A percentile compares a stretch with the other conserved stretches of the same genome.
Conservation (phyloP, 352 stramenopile species). For the Phytophthora agathidicida region DNA sequence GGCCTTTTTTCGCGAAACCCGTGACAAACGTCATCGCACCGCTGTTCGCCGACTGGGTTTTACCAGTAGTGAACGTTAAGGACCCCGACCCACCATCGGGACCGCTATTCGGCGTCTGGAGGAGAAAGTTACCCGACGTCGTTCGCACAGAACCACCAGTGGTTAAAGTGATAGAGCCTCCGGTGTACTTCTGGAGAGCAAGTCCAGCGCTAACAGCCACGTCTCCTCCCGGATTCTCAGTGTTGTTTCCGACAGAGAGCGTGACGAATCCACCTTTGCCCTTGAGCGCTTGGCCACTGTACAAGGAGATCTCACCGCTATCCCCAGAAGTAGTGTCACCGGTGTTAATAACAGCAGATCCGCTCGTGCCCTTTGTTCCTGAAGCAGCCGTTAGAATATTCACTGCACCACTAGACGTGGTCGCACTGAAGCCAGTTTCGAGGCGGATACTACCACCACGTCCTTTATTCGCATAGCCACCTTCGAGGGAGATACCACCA, state of each 20-base stretch:
- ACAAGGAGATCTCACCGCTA: constrained; percentile 67
- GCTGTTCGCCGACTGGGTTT: constrained; percentile 25
- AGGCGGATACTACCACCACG: constrained; percentile 59
- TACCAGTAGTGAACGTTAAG: constrained; percentile 29
- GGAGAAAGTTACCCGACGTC: constrained; percentile 58
- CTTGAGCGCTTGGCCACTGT: constrained; percentile 56
- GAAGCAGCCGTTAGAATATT: constrained; percentile 60
- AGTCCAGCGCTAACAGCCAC: constrained; percentile 71
- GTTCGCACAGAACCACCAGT: constrained; percentile 62
- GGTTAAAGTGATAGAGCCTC: constrained; percentile 58
- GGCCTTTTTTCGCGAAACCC: constrained; percentile 27
- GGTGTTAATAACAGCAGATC: constrained; percentile 52
- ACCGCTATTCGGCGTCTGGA: constrained; percentile 66
- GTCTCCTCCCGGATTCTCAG: constrained; percentile 57
- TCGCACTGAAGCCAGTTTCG: constrained; percentile 58
- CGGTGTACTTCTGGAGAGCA: constrained; percentile 59
- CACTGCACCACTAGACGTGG: constrained; percentile 59
- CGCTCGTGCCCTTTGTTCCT: constrained; percentile 61
- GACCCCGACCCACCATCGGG: constrained; percentile 58
- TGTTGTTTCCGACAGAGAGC: constrained; percentile 58
- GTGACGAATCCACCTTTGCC: constrained; percentile 68
- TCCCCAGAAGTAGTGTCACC: constrained; percentile 65
- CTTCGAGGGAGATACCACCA: constrained; percentile 74
- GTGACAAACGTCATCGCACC: constrained; percentile 34
- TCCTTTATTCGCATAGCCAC: constrained; percentile 65